Base-by-base conservation (phyloP, 2,329 filamentous ascomycete species). In the Colletotrichum liaoningense region DNA sequence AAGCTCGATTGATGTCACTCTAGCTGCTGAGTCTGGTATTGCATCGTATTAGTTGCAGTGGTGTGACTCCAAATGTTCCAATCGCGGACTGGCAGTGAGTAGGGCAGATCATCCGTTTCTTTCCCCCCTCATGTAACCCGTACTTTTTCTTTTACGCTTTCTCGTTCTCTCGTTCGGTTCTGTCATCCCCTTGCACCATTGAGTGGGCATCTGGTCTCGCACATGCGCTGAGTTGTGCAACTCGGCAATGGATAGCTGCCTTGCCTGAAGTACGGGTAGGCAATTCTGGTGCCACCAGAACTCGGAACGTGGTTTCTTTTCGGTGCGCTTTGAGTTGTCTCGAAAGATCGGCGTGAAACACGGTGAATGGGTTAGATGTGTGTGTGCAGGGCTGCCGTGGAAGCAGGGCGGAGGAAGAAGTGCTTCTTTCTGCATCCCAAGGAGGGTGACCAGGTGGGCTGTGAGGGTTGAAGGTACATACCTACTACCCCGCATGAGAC, bases 331-430 rank as follows among this genome's bases (percentile, higher is more conserved):
- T 72, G 30, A 60, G 58, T 72, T 74, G 57, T 74, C 72, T 74
- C 72, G 63, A 54, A 70, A 67, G 22, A 22, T 68, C 58, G 24
- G 58, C 12, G 58, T 60, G 72, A 74, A 74, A 74, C 72, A 59
- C 49, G 11, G 19, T 33, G 26, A 63, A 46, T 56, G 66, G 42
- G n/a, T 63, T 33, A 55, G 38, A 22, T 22, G 62, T 63, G 67
- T 56, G 33, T 12, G 33, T 35, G 63, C 74, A 74, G 75, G 65
- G 60, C 74, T 72, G 38, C 64, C 42, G 69, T 72, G 63, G 74
- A 74, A 67, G 54, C 57, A 75, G 57, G 72, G 72, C 72, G 72
- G 72, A 72, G 42, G 26, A 46, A 24, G 35, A 30, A 46, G n/a
- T 33, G 52, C 60, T 52, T 16, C 24, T 64, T 56, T 46, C 59